Evolutionary conservation across 78 protist species (phyloP).

Genomic region (Dictyostelium brefeldianum): DNA sequence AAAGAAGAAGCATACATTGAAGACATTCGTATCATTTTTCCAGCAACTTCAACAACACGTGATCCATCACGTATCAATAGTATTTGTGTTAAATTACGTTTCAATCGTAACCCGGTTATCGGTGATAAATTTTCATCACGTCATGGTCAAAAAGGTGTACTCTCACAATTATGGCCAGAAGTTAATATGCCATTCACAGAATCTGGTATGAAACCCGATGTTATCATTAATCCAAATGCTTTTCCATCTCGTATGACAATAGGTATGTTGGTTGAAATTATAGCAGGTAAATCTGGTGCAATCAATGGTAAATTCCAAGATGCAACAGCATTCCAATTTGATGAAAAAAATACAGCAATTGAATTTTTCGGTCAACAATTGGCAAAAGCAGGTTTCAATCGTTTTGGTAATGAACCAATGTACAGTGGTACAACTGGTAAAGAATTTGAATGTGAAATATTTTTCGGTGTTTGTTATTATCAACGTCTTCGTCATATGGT

Average conservation of each 20-base stretch:
- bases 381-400: slow-evolving; percentile 93
- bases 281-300: slow-evolving; percentile 97
- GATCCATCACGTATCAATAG: slow-evolving; percentile 12
- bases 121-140: slow-evolving; percentile 99
- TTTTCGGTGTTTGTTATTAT: slow-evolving; percentile 96
- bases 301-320: slow-evolving; percentile 94
- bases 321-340: slow-evolving; percentile 95
- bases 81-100: slow-evolving; percentile 52
- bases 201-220: slow-evolving; percentile 97
- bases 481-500: slow-evolving; percentile 99
- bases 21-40: slow-evolving; percentile 44
- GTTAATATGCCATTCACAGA: slow-evolving; percentile 99
- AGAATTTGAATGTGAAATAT: slow-evolving; percentile 95
- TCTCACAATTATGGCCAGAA: slow-evolving; percentile 88
- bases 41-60: neutral
- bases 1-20: slow-evolving; percentile 73
- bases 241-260: slow-evolving; percentile 99
- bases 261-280: slow-evolving; percentile 97
- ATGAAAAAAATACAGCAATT: slow-evolving; percentile 89
- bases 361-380: slow-evolving; percentile 97
- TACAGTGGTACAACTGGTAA: slow-evolving; percentile 95
- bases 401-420: slow-evolving; percentile 95
- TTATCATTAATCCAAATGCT: slow-evolving; percentile 99
- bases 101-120: slow-evolving; percentile 89
- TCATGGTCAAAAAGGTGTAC: slow-evolving; percentile 96